These are phyloP conservation scores for Vigna hirtella DNA, from an alignment of 306 rosid species.

Conservation along the genomic window DNA sequence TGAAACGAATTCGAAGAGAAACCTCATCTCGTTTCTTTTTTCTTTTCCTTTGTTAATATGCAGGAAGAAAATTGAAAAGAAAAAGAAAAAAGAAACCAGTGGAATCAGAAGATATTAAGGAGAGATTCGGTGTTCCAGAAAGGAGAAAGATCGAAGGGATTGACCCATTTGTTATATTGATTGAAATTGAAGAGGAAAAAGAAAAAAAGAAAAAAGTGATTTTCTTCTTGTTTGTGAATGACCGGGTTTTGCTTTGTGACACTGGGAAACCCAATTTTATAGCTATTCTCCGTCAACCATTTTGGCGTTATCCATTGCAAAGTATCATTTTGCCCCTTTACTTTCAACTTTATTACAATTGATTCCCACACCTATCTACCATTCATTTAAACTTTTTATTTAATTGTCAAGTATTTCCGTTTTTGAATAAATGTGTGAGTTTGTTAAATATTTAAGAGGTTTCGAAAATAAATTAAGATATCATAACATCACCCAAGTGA, in stretches of 20 bases:
- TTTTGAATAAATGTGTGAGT: too few species aligned
- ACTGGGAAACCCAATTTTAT: not conserved
- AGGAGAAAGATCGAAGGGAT: conserved; percentile 10
- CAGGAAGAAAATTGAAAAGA: not conserved
- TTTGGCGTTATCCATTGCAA: conserved; percentile 7
- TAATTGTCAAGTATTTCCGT: too few species aligned
- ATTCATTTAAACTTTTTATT: too few species aligned
- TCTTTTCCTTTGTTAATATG: not conserved
- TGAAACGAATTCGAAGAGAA: conserved; percentile 53
- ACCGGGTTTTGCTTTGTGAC: conserved; percentile 13
- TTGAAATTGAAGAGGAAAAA: not conserved
- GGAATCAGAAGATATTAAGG: not conserved
- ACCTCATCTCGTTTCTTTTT: conserved; percentile 50
- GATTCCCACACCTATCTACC: not conserved
- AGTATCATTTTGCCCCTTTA: not conserved
- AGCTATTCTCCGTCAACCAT: not conserved
- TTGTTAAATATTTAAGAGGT: too few species aligned
- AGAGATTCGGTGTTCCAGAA: not conserved
- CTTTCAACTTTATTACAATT: not conserved
- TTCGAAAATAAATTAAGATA: too few species aligned
- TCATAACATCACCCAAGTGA: too few species aligned
- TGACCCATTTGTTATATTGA: conserved; percentile 2
- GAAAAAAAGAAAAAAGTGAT: not conserved
- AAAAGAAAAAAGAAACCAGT: not conserved
- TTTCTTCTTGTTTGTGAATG: not conserved